Conservation (phyloP, 257 asterid genomes). For the Echites panduratus region DNA sequence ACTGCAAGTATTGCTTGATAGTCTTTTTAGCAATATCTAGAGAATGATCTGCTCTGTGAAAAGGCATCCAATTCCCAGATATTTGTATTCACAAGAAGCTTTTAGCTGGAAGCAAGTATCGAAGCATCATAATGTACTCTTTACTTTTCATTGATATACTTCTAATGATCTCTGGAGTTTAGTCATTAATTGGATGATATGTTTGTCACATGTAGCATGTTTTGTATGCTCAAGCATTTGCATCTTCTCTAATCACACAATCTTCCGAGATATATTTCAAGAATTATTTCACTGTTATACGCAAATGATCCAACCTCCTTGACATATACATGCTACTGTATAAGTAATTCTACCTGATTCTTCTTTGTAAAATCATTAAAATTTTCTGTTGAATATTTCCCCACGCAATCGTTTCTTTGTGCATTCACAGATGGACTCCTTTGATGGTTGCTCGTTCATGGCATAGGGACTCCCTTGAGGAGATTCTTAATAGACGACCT, state of each 20-base stretch:
- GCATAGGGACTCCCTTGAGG: conserved; percentile 78
- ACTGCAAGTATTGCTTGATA: background rate
- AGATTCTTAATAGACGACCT: conserved; percentile 45
- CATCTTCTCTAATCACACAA: background rate
- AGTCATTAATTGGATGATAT: background rate
- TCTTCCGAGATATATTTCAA: background rate
- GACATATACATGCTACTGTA: too few relatives aligned
- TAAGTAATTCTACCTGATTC: background rate
- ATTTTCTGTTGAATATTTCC: background rate
- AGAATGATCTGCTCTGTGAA: background rate
- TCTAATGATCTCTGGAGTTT: background rate
- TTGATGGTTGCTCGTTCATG: conserved; percentile 89
- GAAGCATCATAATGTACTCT: background rate
- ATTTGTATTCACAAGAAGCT: background rate
- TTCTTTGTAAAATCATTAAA: conserved; percentile 3
- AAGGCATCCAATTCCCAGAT: background rate
- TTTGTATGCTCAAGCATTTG: background rate
- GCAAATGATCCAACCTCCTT: background rate
- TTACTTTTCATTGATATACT: background rate
- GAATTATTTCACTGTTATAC: background rate
- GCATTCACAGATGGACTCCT: conserved; percentile 59
- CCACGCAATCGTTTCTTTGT: conserved; percentile 7
- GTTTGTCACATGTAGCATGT: background rate
- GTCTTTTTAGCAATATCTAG: background rate
- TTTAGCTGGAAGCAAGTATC: background rate